phyloP scores from a whole-genome alignment of 331 rosid species.

The Rhamnella rubrinervis region DNA sequence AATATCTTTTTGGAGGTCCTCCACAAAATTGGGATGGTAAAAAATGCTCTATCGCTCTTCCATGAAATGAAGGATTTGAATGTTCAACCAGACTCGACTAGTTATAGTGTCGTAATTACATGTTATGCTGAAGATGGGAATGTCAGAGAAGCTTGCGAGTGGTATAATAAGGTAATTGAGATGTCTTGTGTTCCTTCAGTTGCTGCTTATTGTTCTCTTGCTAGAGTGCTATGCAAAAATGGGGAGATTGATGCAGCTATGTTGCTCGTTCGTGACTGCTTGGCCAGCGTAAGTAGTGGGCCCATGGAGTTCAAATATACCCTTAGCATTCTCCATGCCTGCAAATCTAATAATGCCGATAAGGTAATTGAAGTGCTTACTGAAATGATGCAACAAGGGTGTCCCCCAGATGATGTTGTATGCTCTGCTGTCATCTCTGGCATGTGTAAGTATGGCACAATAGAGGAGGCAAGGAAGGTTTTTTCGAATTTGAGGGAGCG shows the following conservation, averaged over 20 bases:
- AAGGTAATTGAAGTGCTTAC: conserved; percentile 56
- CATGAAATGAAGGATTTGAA: conserved; percentile 45
- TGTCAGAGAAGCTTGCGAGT: conserved; percentile 62
- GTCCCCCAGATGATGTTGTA: conserved; percentile 42
- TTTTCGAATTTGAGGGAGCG: conserved; percentile 53
- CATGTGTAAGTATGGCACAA: conserved; percentile 69
- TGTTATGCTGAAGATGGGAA: conserved; percentile 59
- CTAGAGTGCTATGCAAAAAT: conserved; percentile 59
- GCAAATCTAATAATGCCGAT: conserved; percentile 52
- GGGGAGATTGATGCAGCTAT: conserved; percentile 79
- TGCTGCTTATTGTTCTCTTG: conserved; percentile 56
- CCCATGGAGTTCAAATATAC: conserved; percentile 72
- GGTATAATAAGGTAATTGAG: conserved; percentile 67
- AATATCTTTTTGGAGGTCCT: conserved; percentile 63
- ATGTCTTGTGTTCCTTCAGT: conserved; percentile 68
- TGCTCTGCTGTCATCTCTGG: conserved; percentile 68
- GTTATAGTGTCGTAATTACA: conserved; percentile 47
- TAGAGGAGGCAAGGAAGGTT: conserved; percentile 81
- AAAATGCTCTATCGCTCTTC: conserved; percentile 56
- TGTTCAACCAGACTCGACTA: conserved; percentile 43
- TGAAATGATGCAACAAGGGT: conserved; percentile 77
- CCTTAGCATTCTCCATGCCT: conserved; percentile 57
- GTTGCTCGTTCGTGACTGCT: conserved; percentile 77
- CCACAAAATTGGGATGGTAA: conserved; percentile 43
- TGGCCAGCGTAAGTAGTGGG: conserved; percentile 55